Percentiles rank a stretch among this genome's conserved stretches.
phyloP scores from a whole-genome alignment of 257 asterid species.

The Fraxinus americana region DNA sequence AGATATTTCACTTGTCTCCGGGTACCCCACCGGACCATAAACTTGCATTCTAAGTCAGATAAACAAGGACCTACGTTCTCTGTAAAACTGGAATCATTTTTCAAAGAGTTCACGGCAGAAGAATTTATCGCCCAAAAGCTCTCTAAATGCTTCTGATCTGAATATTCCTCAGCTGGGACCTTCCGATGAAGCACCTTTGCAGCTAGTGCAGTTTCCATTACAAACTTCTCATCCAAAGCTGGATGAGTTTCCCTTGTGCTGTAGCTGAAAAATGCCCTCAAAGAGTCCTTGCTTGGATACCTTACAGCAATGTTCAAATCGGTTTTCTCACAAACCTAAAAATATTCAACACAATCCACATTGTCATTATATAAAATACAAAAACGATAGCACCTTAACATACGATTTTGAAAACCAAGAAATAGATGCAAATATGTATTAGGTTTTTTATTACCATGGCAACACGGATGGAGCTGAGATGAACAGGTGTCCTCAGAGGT shows the following conservation, averaged over 20 bases:
- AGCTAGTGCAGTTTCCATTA: conserved; percentile 65
- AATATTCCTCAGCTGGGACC: conserved; percentile 85
- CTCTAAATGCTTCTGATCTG: conserved; percentile 54
- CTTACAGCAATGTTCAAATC: conserved; percentile 59
- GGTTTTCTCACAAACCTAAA: conserved; percentile 81
- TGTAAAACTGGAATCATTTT: conserved; percentile 22
- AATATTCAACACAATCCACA: not conserved
- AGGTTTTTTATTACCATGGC: conserved; percentile 57
- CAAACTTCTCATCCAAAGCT: conserved; percentile 75
- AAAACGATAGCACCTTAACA: not conserved
- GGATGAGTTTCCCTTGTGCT: conserved; percentile 74
- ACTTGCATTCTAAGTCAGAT: conserved; percentile 57
- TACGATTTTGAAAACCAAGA: not conserved
- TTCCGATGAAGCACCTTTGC: conserved; percentile 58
- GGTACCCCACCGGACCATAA: conserved; percentile 80
- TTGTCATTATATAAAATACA: not conserved
- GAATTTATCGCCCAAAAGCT: conserved; percentile 62
- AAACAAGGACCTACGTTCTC: conserved; percentile 44
- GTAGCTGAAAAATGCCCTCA: conserved; percentile 60
- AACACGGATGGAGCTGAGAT: conserved; percentile 71
- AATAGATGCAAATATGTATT: not conserved
- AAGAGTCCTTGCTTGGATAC: conserved; percentile 74
- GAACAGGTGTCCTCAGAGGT: conserved; percentile 71
- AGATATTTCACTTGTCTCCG: conserved; percentile 43
- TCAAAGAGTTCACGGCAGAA: conserved; percentile 17